Conservation (phyloP, 2,329 filamentous ascomycete species). For the Claviceps monticola region DNA sequence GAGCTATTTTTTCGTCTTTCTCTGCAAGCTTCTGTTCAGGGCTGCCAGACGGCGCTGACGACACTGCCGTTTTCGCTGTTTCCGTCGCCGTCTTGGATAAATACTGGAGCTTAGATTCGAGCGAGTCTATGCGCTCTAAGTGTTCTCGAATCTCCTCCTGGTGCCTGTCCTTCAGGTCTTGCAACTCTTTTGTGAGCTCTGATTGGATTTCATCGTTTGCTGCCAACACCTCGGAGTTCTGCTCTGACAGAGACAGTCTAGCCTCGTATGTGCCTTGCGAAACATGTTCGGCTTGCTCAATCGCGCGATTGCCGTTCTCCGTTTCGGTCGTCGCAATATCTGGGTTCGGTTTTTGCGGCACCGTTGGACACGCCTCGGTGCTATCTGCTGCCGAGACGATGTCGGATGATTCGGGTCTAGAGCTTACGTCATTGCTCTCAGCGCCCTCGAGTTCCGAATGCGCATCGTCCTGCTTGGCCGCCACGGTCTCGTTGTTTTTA, state of each 20-base stretch:
- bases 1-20: constrained; percentile 79
- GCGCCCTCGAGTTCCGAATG: neutral
- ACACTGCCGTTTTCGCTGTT: constrained; percentile 54
- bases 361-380: neutral
- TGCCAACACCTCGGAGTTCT: neutral
- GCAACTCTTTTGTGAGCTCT: constrained; percentile 10
- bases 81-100: constrained; percentile 69
- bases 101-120: constrained; percentile 85
- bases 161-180: constrained; percentile 25
- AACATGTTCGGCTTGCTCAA: neutral
- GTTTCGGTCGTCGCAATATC: neutral
- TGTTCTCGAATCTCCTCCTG: constrained; percentile 76
- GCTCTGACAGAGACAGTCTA: neutral
- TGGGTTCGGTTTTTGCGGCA: neutral
- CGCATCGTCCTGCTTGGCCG: neutral
- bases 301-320: neutral
- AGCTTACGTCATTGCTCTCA: neutral
- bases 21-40: constrained; percentile 69
- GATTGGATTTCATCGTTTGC: neutral
- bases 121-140: constrained; percentile 77
- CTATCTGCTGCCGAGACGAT: neutral
- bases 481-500: constrained; percentile 10
- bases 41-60: constrained; percentile 49
- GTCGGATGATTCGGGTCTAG: neutral
- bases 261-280: neutral